Percentiles rank a stretch among this genome's conserved stretches.
phyloP scores from a whole-genome alignment of 2,329 filamentous ascomycete genomes.

The Cryphonectria naterciae region DNA sequence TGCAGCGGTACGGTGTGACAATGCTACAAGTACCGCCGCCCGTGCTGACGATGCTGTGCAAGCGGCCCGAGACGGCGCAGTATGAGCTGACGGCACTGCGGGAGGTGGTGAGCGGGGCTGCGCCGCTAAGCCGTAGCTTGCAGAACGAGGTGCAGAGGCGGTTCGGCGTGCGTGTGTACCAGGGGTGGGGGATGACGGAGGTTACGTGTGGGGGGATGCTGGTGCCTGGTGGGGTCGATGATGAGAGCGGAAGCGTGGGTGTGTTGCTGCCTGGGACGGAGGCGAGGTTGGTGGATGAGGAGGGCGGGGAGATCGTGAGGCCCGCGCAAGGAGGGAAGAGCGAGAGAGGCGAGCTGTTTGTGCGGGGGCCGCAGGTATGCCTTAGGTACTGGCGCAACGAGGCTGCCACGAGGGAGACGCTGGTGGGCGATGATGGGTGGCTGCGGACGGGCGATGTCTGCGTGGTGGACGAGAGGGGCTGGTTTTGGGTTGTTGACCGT shows the following conservation, averaged over 20 bases:
- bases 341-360: constrained; percentile 56
- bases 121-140: constrained; percentile 50
- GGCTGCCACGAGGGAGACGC: constrained; percentile 54
- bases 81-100: constrained; percentile 58
- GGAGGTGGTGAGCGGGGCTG: constrained; percentile 55
- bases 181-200: constrained; percentile 68
- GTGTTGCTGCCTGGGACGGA: constrained; percentile 57
- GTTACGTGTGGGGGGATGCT: constrained; percentile 47
- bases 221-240: constrained; percentile 44
- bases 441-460: constrained; percentile 57
- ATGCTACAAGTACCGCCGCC: constrained; percentile 60
- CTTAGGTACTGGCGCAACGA: constrained; percentile 63
- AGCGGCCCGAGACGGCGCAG: constrained; percentile 54
- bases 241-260: constrained; percentile 54
- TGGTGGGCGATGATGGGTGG: constrained; percentile 59
- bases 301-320: constrained; percentile 51
- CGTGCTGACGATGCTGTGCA: constrained; percentile 62
- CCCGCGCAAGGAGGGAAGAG: constrained; percentile 34
- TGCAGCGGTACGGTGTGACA: constrained; percentile 58
- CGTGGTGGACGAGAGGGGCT: constrained; percentile 42
- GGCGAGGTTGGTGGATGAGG: constrained; percentile 56
- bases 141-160: constrained; percentile 51
- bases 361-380: constrained; percentile 60
- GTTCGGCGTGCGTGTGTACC: constrained; percentile 47
- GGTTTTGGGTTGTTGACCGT: constrained; percentile 57